A percentile compares a stretch with the other conserved stretches of the same genome.
Evolutionary conservation across 495 filamentous ascomycete genomes (phyloP).

Genomic region (Neurospora sp.): DNA sequence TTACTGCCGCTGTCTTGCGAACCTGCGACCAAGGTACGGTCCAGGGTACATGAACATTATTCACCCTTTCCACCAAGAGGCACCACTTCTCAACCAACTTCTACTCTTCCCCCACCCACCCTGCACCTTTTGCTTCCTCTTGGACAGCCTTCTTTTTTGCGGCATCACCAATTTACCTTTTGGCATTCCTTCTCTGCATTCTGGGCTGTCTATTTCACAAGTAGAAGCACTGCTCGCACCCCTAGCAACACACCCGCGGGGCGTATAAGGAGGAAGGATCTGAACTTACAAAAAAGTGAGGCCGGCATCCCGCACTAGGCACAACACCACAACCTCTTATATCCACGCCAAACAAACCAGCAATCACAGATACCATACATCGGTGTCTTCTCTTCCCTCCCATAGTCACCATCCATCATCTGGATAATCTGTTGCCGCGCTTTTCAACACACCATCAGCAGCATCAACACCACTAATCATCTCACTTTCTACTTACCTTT

Average conservation of each 20-base stretch:
- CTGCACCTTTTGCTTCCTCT: not conserved
- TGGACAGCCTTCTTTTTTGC: not conserved
- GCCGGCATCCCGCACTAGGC: not conserved
- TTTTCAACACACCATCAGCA: not conserved
- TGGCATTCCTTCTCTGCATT: not conserved
- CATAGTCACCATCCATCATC: not conserved
- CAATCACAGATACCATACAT: not conserved
- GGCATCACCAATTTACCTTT: not conserved
- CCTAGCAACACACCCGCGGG: not conserved
- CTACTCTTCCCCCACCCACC: not conserved
- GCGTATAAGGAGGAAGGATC: not conserved
- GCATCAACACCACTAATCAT: not conserved
- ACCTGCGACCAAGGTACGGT: not conserved
- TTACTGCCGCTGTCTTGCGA: not conserved
- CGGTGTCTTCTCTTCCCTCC: not conserved
- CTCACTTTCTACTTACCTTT: conserved; percentile 2
- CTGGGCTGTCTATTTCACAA: not conserved
- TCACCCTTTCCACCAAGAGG: not conserved
- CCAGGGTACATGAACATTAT: not conserved
- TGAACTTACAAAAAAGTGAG: not conserved
- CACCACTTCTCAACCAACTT: not conserved
- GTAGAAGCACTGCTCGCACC: not conserved
- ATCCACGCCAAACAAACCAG: not conserved
- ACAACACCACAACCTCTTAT: not conserved
- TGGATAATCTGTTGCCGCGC: not conserved